phyloP scores from a whole-genome alignment of 495 filamentous ascomycete genomes.

The Friedmanniomyces simplex region DNA sequence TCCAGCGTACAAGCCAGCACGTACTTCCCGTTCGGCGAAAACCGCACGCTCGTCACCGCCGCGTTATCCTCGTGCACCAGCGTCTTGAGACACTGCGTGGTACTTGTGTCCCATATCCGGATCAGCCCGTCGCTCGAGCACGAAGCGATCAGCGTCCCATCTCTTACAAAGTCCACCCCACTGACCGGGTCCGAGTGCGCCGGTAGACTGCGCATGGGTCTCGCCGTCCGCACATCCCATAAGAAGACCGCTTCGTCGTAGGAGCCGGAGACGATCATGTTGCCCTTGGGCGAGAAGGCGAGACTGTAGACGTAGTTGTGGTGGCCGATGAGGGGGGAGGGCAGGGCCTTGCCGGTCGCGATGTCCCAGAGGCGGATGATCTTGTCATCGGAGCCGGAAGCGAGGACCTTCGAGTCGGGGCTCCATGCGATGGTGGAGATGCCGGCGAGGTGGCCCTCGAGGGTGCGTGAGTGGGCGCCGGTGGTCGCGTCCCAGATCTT shows the following conservation, averaged over 20 bases:
- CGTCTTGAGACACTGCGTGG: conserved; percentile 89
- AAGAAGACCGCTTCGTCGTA: conserved; percentile 96
- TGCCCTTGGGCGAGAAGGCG: conserved; percentile 91
- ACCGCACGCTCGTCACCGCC: conserved; percentile 78
- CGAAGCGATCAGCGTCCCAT: conserved; percentile 82
- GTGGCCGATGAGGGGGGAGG: conserved; percentile 64
- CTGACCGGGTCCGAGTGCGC: conserved; percentile 91
- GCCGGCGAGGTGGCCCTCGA: conserved; percentile 90
- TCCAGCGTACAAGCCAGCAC: conserved; percentile 88
- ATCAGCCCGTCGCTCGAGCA: conserved; percentile 88
- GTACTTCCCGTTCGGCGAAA: conserved; percentile 87
- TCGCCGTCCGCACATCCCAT: conserved; percentile 83
- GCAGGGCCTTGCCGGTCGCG: conserved; percentile 55
- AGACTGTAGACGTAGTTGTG: conserved; percentile 93
- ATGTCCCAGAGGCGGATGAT: conserved; percentile 88
- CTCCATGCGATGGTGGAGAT: conserved; percentile 85
- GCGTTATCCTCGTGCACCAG: conserved; percentile 95
- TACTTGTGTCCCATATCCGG: conserved; percentile 89
- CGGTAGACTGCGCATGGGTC: conserved; percentile 78
- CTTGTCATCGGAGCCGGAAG: conserved; percentile 92
- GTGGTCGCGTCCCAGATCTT: conserved; percentile 82
- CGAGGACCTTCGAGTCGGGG: conserved; percentile 74
- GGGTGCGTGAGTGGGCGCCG: conserved; percentile 67
- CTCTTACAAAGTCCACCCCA: conserved; percentile 83
- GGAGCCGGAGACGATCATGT: conserved; percentile 86